phyloP scores from a whole-genome alignment of 345 rosid species.

The Bruguiera gymnorhiza region DNA sequence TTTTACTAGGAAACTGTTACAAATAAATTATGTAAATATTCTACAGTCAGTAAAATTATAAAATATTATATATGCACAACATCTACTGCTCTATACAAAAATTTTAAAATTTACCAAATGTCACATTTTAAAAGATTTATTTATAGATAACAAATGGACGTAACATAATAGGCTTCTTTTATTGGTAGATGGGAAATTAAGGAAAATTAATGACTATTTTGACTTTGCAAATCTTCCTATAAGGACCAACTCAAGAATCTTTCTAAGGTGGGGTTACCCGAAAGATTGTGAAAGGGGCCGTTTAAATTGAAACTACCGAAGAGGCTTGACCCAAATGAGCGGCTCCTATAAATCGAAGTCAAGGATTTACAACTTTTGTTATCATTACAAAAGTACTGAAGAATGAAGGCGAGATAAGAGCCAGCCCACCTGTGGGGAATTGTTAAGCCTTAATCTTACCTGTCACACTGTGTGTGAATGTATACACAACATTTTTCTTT shows the following conservation, averaged over 20 bases:
- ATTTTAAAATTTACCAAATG: too few species aligned
- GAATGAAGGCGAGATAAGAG: not conserved
- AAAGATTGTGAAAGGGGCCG: constrained; percentile 16
- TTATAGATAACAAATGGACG: too few species aligned
- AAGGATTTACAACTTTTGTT: constrained; percentile 21
- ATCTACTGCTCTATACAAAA: too few species aligned
- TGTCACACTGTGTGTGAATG: too few species aligned
- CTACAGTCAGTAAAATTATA: too few species aligned
- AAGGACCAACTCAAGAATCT: constrained; percentile 16
- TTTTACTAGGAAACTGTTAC: too few species aligned
- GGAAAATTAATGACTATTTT: not conserved
- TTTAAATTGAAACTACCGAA: constrained; percentile 14
- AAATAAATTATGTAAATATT: too few species aligned
- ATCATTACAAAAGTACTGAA: constrained; percentile 19
- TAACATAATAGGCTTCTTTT: too few species aligned
- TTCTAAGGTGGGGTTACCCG: not conserved
- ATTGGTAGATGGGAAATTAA: too few species aligned
- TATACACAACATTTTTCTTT: too few species aligned
- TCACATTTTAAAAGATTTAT: too few species aligned
- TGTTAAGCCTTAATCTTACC: constrained; percentile 6
- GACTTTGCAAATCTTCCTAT: constrained; percentile 7
- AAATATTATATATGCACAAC: too few species aligned
- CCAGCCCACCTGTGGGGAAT: constrained; percentile 13
- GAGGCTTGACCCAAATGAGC: constrained; percentile 18
- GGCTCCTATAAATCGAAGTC: constrained; percentile 13